phyloP scores from a whole-genome alignment of 225 moss, liverwort and hornwort genomes.

The Sphagnum contortum region DNA sequence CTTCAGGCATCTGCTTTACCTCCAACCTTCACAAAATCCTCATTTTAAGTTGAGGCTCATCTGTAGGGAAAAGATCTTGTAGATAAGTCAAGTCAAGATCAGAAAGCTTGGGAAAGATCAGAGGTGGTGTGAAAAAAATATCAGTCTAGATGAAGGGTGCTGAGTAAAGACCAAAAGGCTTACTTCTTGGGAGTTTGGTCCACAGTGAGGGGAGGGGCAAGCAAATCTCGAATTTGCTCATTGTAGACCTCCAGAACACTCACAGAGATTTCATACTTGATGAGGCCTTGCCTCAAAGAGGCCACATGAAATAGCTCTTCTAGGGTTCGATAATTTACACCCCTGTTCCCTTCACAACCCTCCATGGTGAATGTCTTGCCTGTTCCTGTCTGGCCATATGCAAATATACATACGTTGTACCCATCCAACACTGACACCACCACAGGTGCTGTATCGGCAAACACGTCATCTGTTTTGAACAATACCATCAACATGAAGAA shows the following conservation, averaged over 20 bases:
- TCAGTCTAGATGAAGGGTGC: no score
- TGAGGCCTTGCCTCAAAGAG: constrained; percentile 43
- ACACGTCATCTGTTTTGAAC: constrained; percentile 48
- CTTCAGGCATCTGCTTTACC: constrained; percentile 82
- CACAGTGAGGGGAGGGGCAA: constrained; percentile 41
- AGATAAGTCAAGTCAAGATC: no score
- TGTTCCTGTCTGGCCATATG: constrained; percentile 90
- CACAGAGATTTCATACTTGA: constrained; percentile 54
- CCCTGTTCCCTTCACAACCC: constrained; percentile 61
- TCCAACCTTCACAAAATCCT: constrained; percentile 49
- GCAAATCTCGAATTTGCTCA: constrained; percentile 91
- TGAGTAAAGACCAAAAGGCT: constrained; percentile 1
- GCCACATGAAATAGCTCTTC: constrained; percentile 85
- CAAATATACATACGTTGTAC: constrained; percentile 89
- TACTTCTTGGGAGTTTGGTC: constrained; percentile 76
- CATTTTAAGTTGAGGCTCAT: no score
- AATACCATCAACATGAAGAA: no score
- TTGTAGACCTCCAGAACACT: constrained; percentile 93
- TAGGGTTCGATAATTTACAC: constrained; percentile 85
- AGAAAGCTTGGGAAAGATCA: no score
- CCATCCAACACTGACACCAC: constrained; percentile 89
- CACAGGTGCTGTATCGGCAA: constrained; percentile 85
- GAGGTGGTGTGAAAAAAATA: no score
- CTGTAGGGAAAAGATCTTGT: no score
- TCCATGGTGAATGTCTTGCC: constrained; percentile 97